A percentile compares a stretch with the other conserved stretches of the same genome.
These are phyloP conservation scores for Pelargonium australe DNA, from an alignment of 441 rosid genomes.

Conservation along the genomic window DNA sequence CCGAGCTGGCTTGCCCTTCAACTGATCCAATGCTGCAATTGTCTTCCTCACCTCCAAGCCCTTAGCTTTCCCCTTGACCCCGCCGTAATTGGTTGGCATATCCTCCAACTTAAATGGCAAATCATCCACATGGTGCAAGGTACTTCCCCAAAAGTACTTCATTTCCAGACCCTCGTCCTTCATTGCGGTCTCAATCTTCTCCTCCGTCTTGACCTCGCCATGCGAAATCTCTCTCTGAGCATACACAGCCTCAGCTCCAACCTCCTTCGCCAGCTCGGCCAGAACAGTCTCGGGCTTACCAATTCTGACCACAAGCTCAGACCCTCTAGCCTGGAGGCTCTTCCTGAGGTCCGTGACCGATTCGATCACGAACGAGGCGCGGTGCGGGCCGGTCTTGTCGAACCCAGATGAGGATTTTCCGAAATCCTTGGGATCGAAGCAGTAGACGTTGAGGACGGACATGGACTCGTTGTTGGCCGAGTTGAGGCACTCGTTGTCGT, in stretches of 20 bases:
- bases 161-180: conserved; percentile 85
- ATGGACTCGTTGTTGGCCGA: conserved; percentile 72
- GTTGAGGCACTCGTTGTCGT: conserved; percentile 80
- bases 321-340: conserved; percentile 76
- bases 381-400: conserved; percentile 78
- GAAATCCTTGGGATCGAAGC: conserved; percentile 87
- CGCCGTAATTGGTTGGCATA: conserved; percentile 71
- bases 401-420: conserved; percentile 89
- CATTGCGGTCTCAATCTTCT: conserved; percentile 67
- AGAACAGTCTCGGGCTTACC: conserved; percentile 78
- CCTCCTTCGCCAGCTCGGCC: conserved; percentile 65
- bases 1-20: conserved; percentile 71
- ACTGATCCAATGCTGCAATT: conserved; percentile 64
- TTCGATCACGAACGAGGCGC: conserved; percentile 70
- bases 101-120: conserved; percentile 80
- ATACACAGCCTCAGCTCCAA: conserved; percentile 84
- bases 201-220: conserved; percentile 79
- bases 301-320: conserved; percentile 77
- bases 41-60: conserved; percentile 76
- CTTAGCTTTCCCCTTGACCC: conserved; percentile 65
- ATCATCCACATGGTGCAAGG: conserved; percentile 84
- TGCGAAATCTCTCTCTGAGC: conserved; percentile 85
- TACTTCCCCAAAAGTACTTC: conserved; percentile 91
- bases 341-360: conserved; percentile 79
- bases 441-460: conserved; percentile 82